A percentile compares a stretch with the other conserved stretches of the same genome.
Evolutionary conservation across 2,329 filamentous ascomycete genomes (phyloP).

Genomic region (Thyridium curvatum): DNA sequence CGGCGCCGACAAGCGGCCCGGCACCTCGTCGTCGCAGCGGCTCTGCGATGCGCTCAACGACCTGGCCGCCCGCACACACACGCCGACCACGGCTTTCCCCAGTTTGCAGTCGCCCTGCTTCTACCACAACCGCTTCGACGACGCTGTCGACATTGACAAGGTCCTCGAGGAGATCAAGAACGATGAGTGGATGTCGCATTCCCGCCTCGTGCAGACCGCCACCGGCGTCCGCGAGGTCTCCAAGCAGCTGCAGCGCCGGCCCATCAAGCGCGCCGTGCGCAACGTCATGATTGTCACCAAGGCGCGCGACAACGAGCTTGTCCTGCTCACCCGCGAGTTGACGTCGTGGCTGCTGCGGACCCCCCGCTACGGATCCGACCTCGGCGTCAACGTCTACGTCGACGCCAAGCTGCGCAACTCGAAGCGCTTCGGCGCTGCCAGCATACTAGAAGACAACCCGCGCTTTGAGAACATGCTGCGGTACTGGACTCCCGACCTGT

Average conservation of each 20-base stretch:
- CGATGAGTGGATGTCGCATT: constrained; percentile 88
- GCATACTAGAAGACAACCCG: constrained; percentile 66
- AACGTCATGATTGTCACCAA: constrained; percentile 99
- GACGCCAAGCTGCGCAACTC: constrained; percentile 87
- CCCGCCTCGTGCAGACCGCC: constrained; percentile 87
- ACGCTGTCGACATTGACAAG: constrained; percentile 89
- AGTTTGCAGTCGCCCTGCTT: constrained; percentile 89
- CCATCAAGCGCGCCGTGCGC: constrained; percentile 84
- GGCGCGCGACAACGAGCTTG: constrained; percentile 88
- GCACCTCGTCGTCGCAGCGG: constrained; percentile 48
- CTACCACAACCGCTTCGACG: constrained; percentile 95
- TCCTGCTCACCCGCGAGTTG: constrained; percentile 81
- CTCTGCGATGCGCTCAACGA: constrained; percentile 56
- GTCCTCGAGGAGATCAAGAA: constrained; percentile 88
- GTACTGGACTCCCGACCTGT: constrained; percentile 95
- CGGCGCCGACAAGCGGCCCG: constrained; percentile 26
- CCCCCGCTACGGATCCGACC: constrained; percentile 78
- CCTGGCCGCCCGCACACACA: constrained; percentile 35
- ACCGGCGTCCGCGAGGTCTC: constrained; percentile 93
- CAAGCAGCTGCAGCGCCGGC: constrained; percentile 85
- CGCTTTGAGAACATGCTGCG: constrained; percentile 78
- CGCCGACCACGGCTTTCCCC: constrained; percentile 48
- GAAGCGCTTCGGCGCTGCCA: constrained; percentile 75
- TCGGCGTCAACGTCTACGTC: constrained; percentile 98
- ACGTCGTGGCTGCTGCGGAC: constrained; percentile 83